These are phyloP conservation scores for Gracilaria domingensis DNA, from an alignment of 23 red algal species.

Conservation along the genomic window DNA sequence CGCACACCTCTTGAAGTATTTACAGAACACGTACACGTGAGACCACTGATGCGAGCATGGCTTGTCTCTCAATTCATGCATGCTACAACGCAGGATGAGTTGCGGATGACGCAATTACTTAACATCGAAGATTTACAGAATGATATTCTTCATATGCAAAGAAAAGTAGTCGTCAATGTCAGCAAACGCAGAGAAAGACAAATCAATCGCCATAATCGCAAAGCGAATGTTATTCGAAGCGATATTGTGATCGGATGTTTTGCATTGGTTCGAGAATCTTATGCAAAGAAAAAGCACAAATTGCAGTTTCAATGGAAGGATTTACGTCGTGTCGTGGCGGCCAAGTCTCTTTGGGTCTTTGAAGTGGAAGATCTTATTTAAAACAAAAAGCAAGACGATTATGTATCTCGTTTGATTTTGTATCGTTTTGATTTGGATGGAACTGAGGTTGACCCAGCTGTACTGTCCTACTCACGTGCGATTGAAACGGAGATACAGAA, in stretches of 20 bases:
- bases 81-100: background rate
- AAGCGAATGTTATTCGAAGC: constrained; percentile 1
- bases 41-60: constrained; percentile 5
- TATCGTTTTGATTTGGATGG: background rate
- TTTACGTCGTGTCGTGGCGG: background rate
- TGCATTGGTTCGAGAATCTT: constrained; percentile 53
- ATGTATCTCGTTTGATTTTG: background rate
- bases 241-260: constrained; percentile 33
- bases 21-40: constrained; percentile 7
- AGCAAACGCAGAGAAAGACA: background rate
- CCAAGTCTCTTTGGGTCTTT: constrained; percentile 3
- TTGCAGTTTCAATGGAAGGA: background rate
- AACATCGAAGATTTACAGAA: constrained; percentile 23
- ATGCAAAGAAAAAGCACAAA: too few species aligned
- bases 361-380: background rate
- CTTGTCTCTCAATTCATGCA: background rate
- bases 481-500: background rate
- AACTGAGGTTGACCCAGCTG: background rate
- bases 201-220: constrained; percentile 23
- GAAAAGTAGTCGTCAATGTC: background rate
- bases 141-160: constrained; percentile 37
- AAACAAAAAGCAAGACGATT: background rate
- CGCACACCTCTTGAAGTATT: constrained; percentile 30
- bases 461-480: background rate
- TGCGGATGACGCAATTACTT: constrained; percentile 1